Evolutionary conservation across 176 grass and related monocot species (phyloP), one percentile per base, ranked within the genome.

Genomic region (Pontederia crassipes): DNA sequence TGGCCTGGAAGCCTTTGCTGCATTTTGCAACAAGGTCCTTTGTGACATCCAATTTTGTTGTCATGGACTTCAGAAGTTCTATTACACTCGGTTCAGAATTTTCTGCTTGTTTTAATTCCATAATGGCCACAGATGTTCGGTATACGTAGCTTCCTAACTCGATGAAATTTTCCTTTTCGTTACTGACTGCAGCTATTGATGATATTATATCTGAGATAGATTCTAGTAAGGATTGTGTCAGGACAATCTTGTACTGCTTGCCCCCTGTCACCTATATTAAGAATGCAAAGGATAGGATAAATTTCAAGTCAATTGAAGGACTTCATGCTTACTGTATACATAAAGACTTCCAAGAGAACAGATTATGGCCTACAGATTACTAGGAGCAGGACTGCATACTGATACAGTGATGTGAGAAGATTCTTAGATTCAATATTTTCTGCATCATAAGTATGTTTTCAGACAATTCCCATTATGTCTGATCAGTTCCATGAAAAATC

Each of bases 1-100:
- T 62, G 24, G 61, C 49, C 62, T 69, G 79, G 0, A 72, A 79
- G 14, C 66, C 40, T 2, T 47, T 77, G 1, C 61, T 66, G 77
- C 82, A 99, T 57, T 69, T 79, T 0, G 68, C 50, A 20, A 89
- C 8, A 0, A 93, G 72, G 35, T 93, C 82, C 77, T 92, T 93
- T 28, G 88, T 85, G 1, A 81, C 73, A 28, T 89, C 83, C 7
- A 93, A 79, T 24, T 89, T 99, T 0, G 74, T 70, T 27, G 82
- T 74, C 2, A 99, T 32, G 28, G 89, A 89, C 45, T 89, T 64
- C 2, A 89, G 59, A 8, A 70, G 13, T 8, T 83, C 70, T 11
- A 67, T 57, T 11, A 63, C 49, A 12, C 72, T 67, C 64, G 55
- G 45, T 3, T 54, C 61, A 0, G 77, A 75, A 65, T 74, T 66